A percentile compares a stretch with the other conserved stretches of the same genome.
phyloP scores from a whole-genome alignment of 306 rosid species.

The Albizia julibrissin region DNA sequence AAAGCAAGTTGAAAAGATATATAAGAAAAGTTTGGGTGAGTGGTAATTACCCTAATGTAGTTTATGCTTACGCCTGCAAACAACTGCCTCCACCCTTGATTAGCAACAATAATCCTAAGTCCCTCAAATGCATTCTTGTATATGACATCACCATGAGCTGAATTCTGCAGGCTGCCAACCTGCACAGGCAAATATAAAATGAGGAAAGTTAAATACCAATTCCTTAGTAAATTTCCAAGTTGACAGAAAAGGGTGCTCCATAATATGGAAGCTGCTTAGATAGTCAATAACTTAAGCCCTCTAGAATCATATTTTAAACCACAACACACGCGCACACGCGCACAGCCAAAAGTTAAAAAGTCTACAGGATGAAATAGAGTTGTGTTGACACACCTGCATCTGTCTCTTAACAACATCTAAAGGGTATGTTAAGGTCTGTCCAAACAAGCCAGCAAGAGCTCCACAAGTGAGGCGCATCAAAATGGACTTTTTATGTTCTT shows the following conservation, averaged over 20 bases:
- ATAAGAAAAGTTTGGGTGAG: slow-evolving; percentile 20
- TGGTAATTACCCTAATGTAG: slow-evolving; percentile 78
- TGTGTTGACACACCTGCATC: slow-evolving; percentile 72
- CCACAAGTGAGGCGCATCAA: slow-evolving; percentile 88
- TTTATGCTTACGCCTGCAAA: slow-evolving; percentile 94
- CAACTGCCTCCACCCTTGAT: slow-evolving; percentile 90
- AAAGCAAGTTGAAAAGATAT: slow-evolving; percentile 14
- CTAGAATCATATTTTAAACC: background rate
- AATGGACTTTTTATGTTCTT: slow-evolving; percentile 82
- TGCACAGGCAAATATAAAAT: slow-evolving; percentile 38
- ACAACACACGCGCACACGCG: background rate
- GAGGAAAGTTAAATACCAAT: slow-evolving; percentile 15
- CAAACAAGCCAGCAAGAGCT: slow-evolving; percentile 93
- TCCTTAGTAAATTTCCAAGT: slow-evolving; percentile 4
- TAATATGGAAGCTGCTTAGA: slow-evolving; percentile 7
- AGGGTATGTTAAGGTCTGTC: slow-evolving; percentile 95
- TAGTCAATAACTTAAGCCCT: background rate
- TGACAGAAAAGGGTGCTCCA: background rate
- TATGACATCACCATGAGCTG: slow-evolving; percentile 50
- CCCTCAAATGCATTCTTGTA: slow-evolving; percentile 70
- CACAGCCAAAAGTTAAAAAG: background rate
- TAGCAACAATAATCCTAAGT: slow-evolving; percentile 58
- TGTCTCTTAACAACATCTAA: slow-evolving; percentile 97
- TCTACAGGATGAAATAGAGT: background rate
- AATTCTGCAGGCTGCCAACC: slow-evolving; percentile 70